phyloP scores from a whole-genome alignment of 345 rosid genomes.

The Ricinus communis region DNA sequence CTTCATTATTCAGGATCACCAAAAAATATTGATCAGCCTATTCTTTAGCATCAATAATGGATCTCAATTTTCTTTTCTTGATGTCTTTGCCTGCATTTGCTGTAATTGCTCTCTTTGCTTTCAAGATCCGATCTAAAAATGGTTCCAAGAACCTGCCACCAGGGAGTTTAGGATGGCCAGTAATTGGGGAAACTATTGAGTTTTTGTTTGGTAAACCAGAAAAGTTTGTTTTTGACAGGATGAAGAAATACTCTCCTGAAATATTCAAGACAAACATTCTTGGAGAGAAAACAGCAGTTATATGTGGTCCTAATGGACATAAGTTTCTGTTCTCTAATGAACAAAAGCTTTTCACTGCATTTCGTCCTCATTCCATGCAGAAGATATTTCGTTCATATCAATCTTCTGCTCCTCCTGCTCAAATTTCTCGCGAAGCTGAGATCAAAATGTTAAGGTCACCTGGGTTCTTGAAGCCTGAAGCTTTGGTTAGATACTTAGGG shows the following conservation, averaged over 20 bases:
- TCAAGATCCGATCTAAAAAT: neutral
- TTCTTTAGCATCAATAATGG: neutral
- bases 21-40: neutral
- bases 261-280: conserved; percentile 56
- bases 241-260: conserved; percentile 44
- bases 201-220: conserved; percentile 52
- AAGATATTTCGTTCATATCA: conserved; percentile 47
- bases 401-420: conserved; percentile 7
- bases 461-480: conserved; percentile 53
- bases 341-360: conserved; percentile 49
- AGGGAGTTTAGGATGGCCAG: conserved; percentile 61
- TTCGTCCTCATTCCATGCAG: conserved; percentile 50
- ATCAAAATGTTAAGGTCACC: conserved; percentile 35
- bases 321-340: conserved; percentile 57
- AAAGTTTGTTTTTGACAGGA: conserved; percentile 44
- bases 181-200: conserved; percentile 45
- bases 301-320: conserved; percentile 56
- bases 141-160: conserved; percentile 46
- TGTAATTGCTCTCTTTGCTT: neutral
- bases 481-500: conserved; percentile 44
- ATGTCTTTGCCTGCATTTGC: neutral
- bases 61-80: neutral
- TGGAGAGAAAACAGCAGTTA: conserved; percentile 50
- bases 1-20: no score
- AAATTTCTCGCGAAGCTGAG: conserved; percentile 28